These are phyloP conservation scores for Chrysoporthe austroafricana DNA, from an alignment of 2,329 filamentous ascomycete species.

Conservation along the genomic window DNA sequence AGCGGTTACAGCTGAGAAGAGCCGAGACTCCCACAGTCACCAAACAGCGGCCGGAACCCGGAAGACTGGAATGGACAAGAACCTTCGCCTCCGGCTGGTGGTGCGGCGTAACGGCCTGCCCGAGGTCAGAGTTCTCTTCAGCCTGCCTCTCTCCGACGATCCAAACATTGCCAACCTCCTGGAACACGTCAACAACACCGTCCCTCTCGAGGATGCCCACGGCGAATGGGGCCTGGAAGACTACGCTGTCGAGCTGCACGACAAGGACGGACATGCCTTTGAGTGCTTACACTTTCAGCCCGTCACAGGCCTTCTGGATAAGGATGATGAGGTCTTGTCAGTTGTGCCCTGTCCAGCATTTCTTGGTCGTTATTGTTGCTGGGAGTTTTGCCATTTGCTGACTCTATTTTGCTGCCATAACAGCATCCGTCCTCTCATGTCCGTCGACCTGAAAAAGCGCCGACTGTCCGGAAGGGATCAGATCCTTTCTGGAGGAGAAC, in stretches of 20 bases:
- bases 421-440: conserved; percentile 78
- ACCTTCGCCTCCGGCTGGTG: conserved; percentile 73
- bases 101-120: conserved; percentile 77
- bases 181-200: conserved; percentile 74
- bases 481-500: conserved; percentile 76
- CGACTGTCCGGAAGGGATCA: conserved; percentile 78
- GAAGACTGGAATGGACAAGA: conserved; percentile 33
- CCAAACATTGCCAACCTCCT: conserved; percentile 78
- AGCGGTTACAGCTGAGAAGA: background rate
- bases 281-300: conserved; percentile 88
- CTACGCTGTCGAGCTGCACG: conserved; percentile 77
- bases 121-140: conserved; percentile 73
- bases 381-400: conserved; percentile 16
- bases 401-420: conserved; percentile 14
- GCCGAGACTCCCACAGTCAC: background rate
- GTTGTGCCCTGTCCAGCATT: conserved; percentile 34
- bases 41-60: background rate
- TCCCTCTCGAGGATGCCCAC: conserved; percentile 73
- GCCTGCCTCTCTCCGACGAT: conserved; percentile 58
- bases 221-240: conserved; percentile 86
- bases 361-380: background rate
- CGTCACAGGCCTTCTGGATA: conserved; percentile 70
- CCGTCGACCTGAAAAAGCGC: conserved; percentile 73
- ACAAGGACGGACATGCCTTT: conserved; percentile 62
- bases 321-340: conserved; percentile 83